Evolutionary conservation across 805 yeast species (phyloP).

Genomic region (Kluyveromyces lactis): DNA sequence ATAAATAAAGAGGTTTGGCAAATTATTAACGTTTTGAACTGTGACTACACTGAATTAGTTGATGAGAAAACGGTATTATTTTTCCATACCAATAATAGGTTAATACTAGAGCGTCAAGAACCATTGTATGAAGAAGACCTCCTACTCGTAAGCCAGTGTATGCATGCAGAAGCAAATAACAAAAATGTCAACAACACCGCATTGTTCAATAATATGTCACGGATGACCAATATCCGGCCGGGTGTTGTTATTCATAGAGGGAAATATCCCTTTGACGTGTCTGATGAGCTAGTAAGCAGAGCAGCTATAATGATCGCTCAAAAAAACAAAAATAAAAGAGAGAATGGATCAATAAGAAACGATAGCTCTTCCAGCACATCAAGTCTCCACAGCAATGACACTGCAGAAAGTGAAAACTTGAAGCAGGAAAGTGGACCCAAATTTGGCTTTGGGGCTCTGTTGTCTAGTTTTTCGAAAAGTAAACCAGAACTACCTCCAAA

Average conservation of each 20-base stretch:
- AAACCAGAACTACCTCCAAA: not conserved
- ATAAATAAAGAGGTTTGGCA: not conserved
- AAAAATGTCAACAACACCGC: conserved; percentile 4
- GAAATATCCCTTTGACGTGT: conserved; percentile 20
- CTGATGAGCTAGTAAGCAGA: conserved; percentile 19
- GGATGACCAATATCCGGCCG: conserved; percentile 15
- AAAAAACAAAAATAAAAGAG: conserved; percentile 5
- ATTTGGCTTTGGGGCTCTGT: not conserved
- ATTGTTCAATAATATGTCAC: conserved; percentile 12
- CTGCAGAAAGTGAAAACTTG: not conserved
- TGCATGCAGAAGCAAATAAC: conserved; percentile 6
- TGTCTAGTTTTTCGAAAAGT: not conserved
- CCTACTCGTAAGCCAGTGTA: not conserved
- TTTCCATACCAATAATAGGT: conserved; percentile 21
- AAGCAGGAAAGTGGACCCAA: not conserved
- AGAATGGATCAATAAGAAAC: not conserved
- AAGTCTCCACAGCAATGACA: not conserved
- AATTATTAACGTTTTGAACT: not conserved
- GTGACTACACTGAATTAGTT: not conserved
- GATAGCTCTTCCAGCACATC: not conserved
- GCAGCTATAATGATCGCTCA: conserved; percentile 12
- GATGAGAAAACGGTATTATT: conserved; percentile 9
- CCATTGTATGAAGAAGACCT: conserved; percentile 9
- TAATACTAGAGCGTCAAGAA: conserved; percentile 14
- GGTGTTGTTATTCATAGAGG: conserved; percentile 13